A percentile compares a stretch with the other conserved stretches of the same genome.
These are phyloP conservation scores for Aspergillus fumigatus DNA, from an alignment of 2,329 filamentous ascomycete genomes.

Conservation along the genomic window DNA sequence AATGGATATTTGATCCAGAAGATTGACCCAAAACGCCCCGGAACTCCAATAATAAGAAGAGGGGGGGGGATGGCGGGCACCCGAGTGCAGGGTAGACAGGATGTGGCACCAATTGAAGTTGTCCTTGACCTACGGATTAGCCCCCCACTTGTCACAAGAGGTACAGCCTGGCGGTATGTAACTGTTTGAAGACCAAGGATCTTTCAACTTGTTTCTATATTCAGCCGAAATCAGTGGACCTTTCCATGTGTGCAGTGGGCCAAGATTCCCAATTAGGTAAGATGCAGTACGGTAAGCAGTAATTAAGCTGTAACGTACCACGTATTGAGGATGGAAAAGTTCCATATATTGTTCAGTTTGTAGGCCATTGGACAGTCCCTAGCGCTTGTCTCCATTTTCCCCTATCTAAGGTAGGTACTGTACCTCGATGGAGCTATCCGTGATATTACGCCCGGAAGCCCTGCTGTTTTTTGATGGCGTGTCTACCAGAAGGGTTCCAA, in stretches of 20 bases:
- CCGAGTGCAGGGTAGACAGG: neutral
- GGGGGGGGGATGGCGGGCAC: neutral
- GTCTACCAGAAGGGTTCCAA: constrained; percentile 5
- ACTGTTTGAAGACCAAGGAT: neutral
- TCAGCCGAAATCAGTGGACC: neutral
- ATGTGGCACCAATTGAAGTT: neutral
- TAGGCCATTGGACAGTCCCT: constrained; percentile 11
- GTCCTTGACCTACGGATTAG: neutral
- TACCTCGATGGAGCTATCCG: neutral
- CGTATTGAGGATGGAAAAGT: neutral
- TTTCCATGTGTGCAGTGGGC: neutral
- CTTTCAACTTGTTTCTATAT: neutral
- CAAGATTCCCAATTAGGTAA: neutral
- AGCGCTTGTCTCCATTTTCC: constrained; percentile 19
- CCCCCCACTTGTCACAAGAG: neutral
- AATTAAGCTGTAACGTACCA: constrained; percentile 1
- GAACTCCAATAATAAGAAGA: neutral
- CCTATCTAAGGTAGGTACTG: neutral
- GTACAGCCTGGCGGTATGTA: neutral
- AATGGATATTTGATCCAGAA: neutral
- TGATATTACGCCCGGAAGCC: constrained; percentile 1
- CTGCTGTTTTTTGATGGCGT: constrained; percentile 13
- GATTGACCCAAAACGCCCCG: neutral
- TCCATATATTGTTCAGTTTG: neutral
- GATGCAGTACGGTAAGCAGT: neutral